A percentile compares a stretch with the other conserved stretches of the same genome.
Evolutionary conservation across 2,329 filamentous ascomycete genomes (phyloP).

Genomic region (Myriangium duriaei): DNA sequence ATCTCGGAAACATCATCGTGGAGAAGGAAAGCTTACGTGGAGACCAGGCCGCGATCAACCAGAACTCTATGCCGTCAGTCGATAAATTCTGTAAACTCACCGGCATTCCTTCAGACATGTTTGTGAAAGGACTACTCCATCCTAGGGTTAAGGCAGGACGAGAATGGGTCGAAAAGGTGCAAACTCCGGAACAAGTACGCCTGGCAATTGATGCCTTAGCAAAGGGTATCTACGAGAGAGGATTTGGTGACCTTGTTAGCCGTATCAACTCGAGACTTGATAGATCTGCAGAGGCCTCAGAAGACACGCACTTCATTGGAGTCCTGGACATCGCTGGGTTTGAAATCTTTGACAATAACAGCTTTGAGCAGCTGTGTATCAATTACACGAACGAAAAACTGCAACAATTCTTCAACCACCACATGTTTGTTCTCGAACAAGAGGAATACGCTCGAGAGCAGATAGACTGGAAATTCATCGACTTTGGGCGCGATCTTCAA

Average conservation of each 20-base stretch:
- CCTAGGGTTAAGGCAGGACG: constrained; percentile 89
- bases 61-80: constrained; percentile 62
- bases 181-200: constrained; percentile 91
- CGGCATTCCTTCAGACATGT: constrained; percentile 72
- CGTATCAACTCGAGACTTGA: constrained; percentile 89
- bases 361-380: constrained; percentile 97
- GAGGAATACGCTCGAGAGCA: constrained; percentile 96
- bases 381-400: constrained; percentile 99
- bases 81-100: constrained; percentile 71
- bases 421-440: constrained; percentile 98
- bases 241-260: constrained; percentile 82
- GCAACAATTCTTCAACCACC: constrained; percentile 98
- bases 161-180: constrained; percentile 97
- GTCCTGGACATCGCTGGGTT: constrained; percentile 98
- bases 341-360: constrained; percentile 96
- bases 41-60: constrained; percentile 74
- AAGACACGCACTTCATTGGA: constrained; percentile 92
- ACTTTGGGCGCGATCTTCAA: constrained; percentile 93
- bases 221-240: constrained; percentile 95
- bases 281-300: constrained; percentile 64
- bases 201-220: constrained; percentile 80
- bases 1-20: constrained; percentile 83
- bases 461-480: constrained; percentile 99
- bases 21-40: constrained; percentile 81
- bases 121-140: constrained; percentile 78